These are phyloP conservation scores for Avicennia marina DNA, from an alignment of 257 asterid genomes.

Conservation along the genomic window DNA sequence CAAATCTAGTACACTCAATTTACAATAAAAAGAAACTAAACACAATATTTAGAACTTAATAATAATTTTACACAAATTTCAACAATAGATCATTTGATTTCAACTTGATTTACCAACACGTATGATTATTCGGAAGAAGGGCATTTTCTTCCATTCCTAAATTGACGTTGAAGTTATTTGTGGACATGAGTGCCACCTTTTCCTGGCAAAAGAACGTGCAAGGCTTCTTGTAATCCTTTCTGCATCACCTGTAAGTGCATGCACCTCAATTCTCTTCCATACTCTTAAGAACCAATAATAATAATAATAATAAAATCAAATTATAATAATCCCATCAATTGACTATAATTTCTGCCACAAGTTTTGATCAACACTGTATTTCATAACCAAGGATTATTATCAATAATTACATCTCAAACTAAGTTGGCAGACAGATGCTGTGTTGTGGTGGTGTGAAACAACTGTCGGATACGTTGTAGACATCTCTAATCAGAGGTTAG, in stretches of 20 bases:
- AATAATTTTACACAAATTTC: too few species aligned
- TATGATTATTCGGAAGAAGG: too few species aligned
- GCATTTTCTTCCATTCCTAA: too few species aligned
- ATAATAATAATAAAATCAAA: background rate
- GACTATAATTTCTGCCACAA: constrained; percentile 5
- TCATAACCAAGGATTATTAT: constrained; percentile 10
- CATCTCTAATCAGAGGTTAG: constrained; percentile 14
- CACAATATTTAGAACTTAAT: too few species aligned
- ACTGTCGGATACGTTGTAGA: constrained; percentile 24
- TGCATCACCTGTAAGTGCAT: constrained; percentile 30
- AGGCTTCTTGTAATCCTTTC: constrained; percentile 23
- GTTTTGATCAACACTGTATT: constrained; percentile 8
- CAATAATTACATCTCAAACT: too few species aligned
- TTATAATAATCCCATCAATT: constrained; percentile 11
- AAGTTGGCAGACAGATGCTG: constrained; percentile 25
- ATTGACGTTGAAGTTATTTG: too few species aligned
- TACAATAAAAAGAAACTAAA: too few species aligned
- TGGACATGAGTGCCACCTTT: background rate
- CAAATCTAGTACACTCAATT: too few species aligned
- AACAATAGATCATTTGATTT: too few species aligned
- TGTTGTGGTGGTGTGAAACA: constrained; percentile 18
- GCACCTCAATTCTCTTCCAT: constrained; percentile 33
- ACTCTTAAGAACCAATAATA: constrained; percentile 2
- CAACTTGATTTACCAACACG: too few species aligned
- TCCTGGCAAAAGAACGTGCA: constrained; percentile 54